These are phyloP conservation scores for Bathelium albidoporum DNA, from an alignment of 495 filamentous ascomycete genomes.

Conservation along the genomic window DNA sequence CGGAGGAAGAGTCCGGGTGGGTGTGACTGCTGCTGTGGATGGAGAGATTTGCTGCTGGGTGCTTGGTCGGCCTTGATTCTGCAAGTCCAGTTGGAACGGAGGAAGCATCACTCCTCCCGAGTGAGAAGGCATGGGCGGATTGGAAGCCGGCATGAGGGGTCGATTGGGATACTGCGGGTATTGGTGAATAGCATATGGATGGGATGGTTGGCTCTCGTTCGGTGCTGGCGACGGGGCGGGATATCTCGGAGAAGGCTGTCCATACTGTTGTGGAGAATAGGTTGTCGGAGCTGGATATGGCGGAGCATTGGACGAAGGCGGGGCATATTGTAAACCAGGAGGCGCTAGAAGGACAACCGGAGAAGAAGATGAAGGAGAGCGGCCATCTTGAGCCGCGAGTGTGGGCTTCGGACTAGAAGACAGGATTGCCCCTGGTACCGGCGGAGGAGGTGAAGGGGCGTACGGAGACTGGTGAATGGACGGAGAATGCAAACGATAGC, in stretches of 20 bases:
- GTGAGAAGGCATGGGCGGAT: slow-evolving; percentile 14
- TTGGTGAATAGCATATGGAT: slow-evolving; percentile 17
- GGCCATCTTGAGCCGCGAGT: neutral
- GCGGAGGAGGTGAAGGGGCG: slow-evolving; percentile 18
- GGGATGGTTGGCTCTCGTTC: slow-evolving; percentile 1
- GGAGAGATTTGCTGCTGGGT: neutral
- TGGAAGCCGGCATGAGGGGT: slow-evolving; percentile 10
- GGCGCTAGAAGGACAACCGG: slow-evolving; percentile 19
- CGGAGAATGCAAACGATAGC: slow-evolving; percentile 10
- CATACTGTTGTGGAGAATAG: slow-evolving; percentile 22
- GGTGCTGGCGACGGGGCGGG: slow-evolving; percentile 5
- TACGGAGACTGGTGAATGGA: slow-evolving; percentile 24
- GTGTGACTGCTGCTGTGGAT: neutral
- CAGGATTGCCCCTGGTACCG: neutral
- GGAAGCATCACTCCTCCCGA: slow-evolving; percentile 29
- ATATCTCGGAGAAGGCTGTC: slow-evolving; percentile 13
- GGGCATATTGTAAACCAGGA: slow-evolving; percentile 18
- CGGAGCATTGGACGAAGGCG: slow-evolving; percentile 10
- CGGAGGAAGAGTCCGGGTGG: neutral
- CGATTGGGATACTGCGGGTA: slow-evolving; percentile 17
- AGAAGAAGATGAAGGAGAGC: slow-evolving; percentile 18
- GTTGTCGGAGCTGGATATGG: slow-evolving; percentile 10
- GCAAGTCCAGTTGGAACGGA: slow-evolving; percentile 27
- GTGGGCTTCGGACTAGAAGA: neutral
- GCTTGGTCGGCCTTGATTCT: slow-evolving; percentile 8